A percentile compares a stretch with the other conserved stretches of the same genome.
These are phyloP conservation scores for Xylaria polymorpha DNA, from an alignment of 2,329 filamentous ascomycete genomes.

Conservation along the genomic window DNA sequence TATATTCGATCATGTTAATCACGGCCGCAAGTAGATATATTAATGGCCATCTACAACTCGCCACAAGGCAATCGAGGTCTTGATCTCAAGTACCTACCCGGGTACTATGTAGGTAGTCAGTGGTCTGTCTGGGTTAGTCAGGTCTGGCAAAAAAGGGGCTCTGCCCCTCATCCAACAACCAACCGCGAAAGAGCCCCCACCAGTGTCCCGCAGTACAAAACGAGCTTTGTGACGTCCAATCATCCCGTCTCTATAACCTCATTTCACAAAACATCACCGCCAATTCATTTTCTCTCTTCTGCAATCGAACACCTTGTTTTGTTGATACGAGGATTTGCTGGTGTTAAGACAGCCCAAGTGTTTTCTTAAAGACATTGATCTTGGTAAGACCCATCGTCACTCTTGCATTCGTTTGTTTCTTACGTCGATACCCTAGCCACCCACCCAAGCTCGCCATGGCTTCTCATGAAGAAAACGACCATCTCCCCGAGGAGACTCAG, in stretches of 20 bases:
- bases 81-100: background rate
- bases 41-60: background rate
- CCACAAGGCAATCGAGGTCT: background rate
- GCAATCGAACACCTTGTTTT: background rate
- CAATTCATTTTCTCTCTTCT: constrained; percentile 40
- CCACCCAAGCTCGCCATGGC: constrained; percentile 65
- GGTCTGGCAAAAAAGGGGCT: constrained; percentile 33
- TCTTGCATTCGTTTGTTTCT: constrained; percentile 16
- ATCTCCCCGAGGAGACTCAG: constrained; percentile 86
- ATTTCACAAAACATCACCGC: constrained; percentile 47
- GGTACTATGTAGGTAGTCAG: background rate
- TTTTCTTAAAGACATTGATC: constrained; percentile 6
- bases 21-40: background rate
- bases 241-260: constrained; percentile 37
- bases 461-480: constrained; percentile 79
- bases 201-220: constrained; percentile 41
- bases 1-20: background rate
- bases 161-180: constrained; percentile 39
- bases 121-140: background rate
- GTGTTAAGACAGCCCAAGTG: background rate
- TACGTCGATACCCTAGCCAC: constrained; percentile 4
- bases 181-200: constrained; percentile 37
- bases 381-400: constrained; percentile 9
- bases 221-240: constrained; percentile 40
- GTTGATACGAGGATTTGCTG: background rate